Evolutionary conservation across 2,329 filamentous ascomycete genomes (phyloP), one percentile per base, ranked within the genome.

Genomic region (Ophiostoma triangulosporum): DNA sequence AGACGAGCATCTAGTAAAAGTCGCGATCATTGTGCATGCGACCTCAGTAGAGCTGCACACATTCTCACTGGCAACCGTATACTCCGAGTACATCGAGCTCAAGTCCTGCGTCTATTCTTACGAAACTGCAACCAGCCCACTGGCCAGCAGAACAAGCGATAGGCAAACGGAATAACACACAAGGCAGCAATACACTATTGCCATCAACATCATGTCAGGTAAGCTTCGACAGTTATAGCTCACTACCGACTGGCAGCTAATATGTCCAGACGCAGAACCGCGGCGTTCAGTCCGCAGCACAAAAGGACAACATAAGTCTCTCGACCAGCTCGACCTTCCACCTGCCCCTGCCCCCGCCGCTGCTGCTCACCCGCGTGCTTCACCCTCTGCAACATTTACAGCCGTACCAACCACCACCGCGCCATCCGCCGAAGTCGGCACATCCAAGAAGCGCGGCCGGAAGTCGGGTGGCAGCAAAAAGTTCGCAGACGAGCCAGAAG

Each of bases 251-350:
- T 20, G 14, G 8, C 14, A 14, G 22, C 26, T 29, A 29, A 46
- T 26, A 29, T 49, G 50, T 48, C 67, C 67, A 65, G 76, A 81
- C 68, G 68, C 71, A 55, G 91, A 96, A 77, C 87, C 89, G 56
- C 85, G 93, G 67, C 87, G 93, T 65, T 98, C 93, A 43, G 90
- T 93, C 60, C 86, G 93, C 64, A 89, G 91, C 63, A 98, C 93
- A 59, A 98, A 98, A 66, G 93, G 93, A 65, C 90, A 96, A 63
- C 89, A 97, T 69, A 95, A 95, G 69, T 85, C 86, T 60, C 83
- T 88, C 61, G 89, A 95, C 64, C 76, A 84, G 54, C 77, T 86
- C 61, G 85, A 88, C 56, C 24, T 46, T 11, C 73, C 76, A 57
- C 72, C 72, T 29, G 24, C 26, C 8, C 43, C 26, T 29, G 24